These are phyloP conservation scores for Piper betle DNA, from an alignment of 164 flowering plant genomes.

Conservation along the genomic window DNA sequence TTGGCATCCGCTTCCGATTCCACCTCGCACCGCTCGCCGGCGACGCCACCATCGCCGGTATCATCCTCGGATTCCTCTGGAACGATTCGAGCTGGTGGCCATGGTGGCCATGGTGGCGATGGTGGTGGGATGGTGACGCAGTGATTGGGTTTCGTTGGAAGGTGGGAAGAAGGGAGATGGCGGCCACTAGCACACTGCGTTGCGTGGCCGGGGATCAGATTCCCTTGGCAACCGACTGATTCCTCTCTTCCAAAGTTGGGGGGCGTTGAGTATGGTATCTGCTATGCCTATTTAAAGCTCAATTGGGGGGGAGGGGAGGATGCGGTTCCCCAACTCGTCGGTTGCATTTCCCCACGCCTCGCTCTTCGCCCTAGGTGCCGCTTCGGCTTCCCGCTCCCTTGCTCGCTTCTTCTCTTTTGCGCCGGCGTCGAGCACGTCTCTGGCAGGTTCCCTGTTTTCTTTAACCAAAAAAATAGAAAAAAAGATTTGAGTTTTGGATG, in stretches of 20 bases:
- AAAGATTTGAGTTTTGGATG: no score
- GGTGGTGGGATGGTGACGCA: no score
- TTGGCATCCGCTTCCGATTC: no score
- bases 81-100: no score
- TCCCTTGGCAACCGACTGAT: neutral
- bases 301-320: no score
- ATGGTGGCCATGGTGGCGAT: no score
- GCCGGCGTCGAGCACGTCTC: neutral
- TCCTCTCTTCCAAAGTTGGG: neutral
- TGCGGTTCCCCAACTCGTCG: neutral
- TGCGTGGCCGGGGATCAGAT: neutral
- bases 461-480: no score
- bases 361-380: neutral
- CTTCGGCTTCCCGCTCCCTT: neutral
- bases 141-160: no score
- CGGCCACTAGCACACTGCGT: neutral
- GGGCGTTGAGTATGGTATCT: neutral
- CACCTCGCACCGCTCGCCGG: no score
- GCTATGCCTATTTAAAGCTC: neutral
- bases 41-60: no score
- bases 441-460: neutral
- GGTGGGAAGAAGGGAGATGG: neutral
- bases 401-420: neutral
- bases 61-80: no score
- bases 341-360: neutral